Evolutionary conservation across 371 early-diverging fungal species (phyloP).

Genomic region (Mucor mucedo): DNA sequence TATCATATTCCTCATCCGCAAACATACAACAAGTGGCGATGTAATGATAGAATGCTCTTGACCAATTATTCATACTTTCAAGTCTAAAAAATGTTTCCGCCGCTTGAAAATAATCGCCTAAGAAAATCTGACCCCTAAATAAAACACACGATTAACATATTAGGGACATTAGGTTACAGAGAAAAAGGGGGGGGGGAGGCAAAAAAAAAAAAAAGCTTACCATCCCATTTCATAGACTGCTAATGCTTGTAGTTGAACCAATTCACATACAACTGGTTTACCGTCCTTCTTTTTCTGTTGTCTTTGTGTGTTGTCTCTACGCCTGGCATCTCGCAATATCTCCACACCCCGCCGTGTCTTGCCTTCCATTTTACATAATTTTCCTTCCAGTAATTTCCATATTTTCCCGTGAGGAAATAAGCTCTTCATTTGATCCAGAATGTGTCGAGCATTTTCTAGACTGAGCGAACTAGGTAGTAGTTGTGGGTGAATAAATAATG

Average conservation of each 20-base stretch:
- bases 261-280: conserved; percentile 23
- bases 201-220: conserved; percentile 28
- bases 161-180: background rate
- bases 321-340: conserved; percentile 45
- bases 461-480: conserved; percentile 45
- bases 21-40: conserved; percentile 61
- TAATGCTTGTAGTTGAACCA: conserved; percentile 47
- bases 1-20: conserved; percentile 56
- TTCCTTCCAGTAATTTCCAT: conserved; percentile 54
- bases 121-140: conserved; percentile 52
- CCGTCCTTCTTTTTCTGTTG: conserved; percentile 1
- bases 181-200: background rate
- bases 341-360: conserved; percentile 48
- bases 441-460: conserved; percentile 35
- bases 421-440: conserved; percentile 45
- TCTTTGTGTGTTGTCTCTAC: conserved; percentile 23
- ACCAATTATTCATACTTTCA: conserved; percentile 59
- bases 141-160: background rate
- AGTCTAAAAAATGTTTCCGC: conserved; percentile 54
- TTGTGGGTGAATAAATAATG: conserved; percentile 53
- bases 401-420: conserved; percentile 45
- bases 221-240: conserved; percentile 59
- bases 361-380: conserved; percentile 53
- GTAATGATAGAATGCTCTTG: conserved; percentile 56
- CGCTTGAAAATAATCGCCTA: conserved; percentile 58